A percentile compares a stretch with the other conserved stretches of the same genome.
Evolutionary conservation across 352 stramenopile genomes (phyloP).

Genomic region (Phytophthora colocasiae): DNA sequence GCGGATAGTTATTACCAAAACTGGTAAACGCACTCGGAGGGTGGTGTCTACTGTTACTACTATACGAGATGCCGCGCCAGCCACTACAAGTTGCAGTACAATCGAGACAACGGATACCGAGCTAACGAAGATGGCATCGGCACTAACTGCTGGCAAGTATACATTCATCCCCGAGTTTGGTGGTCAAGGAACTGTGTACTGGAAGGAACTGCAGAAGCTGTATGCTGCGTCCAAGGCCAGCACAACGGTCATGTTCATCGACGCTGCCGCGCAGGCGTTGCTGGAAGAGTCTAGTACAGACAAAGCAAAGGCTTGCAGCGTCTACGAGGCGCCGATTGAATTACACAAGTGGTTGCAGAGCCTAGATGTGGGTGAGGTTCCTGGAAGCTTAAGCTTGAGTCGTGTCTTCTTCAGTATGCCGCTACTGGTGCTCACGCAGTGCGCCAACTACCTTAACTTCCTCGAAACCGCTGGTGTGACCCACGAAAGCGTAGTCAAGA

Average conservation of each 20-base stretch:
- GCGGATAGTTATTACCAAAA: slow-evolving; percentile 1
- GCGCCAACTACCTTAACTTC: slow-evolving; percentile 81
- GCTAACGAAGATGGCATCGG: slow-evolving; percentile 1
- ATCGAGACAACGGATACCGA: slow-evolving; percentile 1
- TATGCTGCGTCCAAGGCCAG: background rate
- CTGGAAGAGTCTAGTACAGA: background rate
- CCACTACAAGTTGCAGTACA: background rate
- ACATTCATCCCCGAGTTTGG: background rate
- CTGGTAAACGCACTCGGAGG: slow-evolving; percentile 1
- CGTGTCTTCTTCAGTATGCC: slow-evolving; percentile 81
- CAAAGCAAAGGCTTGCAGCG: background rate
- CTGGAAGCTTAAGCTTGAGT: background rate
- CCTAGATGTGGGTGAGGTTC: background rate
- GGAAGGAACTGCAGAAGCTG: background rate
- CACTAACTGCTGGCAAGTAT: slow-evolving; percentile 4
- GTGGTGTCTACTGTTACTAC: slow-evolving; percentile 10
- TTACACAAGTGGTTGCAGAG: background rate
- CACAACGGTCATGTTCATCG: background rate
- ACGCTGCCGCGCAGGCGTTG: background rate
- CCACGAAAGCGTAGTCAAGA: slow-evolving; percentile 67
- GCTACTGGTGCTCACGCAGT: slow-evolving; percentile 77
- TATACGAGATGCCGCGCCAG: background rate
- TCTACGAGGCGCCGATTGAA: background rate
- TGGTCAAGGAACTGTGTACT: background rate
- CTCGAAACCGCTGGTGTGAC: slow-evolving; percentile 54